These are phyloP conservation scores for Fusarium albidum DNA, from an alignment of 2,329 filamentous ascomycete species.

Conservation along the genomic window DNA sequence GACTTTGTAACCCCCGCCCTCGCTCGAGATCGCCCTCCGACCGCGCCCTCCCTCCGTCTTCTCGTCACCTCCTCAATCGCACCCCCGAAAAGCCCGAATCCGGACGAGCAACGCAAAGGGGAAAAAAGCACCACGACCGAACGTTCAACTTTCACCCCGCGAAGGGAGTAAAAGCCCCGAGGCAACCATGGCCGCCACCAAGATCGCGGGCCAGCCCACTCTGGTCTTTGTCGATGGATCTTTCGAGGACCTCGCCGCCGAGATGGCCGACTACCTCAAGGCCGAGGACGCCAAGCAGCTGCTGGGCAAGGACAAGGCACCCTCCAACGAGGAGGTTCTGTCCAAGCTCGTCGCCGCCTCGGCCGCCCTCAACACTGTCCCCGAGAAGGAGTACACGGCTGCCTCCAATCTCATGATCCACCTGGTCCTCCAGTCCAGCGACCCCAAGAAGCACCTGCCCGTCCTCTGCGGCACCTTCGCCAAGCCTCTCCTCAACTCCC, in stretches of 20 bases:
- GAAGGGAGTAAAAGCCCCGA: conserved; percentile 28
- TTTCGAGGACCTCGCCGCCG: conserved; percentile 91
- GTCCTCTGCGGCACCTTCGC: conserved; percentile 89
- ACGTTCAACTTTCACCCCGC: conserved; percentile 26
- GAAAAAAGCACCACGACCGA: conserved; percentile 30
- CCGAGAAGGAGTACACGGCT: conserved; percentile 96
- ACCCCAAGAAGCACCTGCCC: conserved; percentile 85
- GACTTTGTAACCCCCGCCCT: conserved; percentile 37
- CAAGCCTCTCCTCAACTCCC: conserved; percentile 85
- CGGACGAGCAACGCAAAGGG: conserved; percentile 26
- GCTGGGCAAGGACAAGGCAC: conserved; percentile 74
- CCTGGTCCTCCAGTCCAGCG: conserved; percentile 85
- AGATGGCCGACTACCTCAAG: conserved; percentile 95
- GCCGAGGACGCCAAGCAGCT: conserved; percentile 79
- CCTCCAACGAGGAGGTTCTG: conserved; percentile 80
- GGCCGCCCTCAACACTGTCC: conserved; percentile 78
- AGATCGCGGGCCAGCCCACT: conserved; percentile 61
- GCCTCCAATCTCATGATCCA: conserved; percentile 98
- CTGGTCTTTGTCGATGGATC: conserved; percentile 85
- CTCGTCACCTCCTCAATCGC: conserved; percentile 14
- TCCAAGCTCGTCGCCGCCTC: conserved; percentile 89
- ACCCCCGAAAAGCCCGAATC: conserved; percentile 19
- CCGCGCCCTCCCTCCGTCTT: neutral
- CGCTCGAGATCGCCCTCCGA: conserved; percentile 35
- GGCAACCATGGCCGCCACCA: conserved; percentile 43